These are phyloP conservation scores for Datura wrightii DNA, from an alignment of 257 asterid genomes.

Conservation along the genomic window DNA sequence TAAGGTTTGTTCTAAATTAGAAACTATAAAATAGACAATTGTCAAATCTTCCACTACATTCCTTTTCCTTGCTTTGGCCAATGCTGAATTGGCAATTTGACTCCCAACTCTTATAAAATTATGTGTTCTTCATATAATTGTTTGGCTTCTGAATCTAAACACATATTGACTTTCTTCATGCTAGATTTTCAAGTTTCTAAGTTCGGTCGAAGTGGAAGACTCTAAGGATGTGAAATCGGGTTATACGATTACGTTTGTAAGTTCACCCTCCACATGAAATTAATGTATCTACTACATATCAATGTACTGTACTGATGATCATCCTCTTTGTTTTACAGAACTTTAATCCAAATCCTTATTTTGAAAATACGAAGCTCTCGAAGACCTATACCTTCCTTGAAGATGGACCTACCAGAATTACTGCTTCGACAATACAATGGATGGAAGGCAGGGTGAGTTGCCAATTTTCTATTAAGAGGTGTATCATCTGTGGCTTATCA, in stretches of 20 bases:
- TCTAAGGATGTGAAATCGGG: slow-evolving; percentile 93
- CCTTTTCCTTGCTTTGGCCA: neutral
- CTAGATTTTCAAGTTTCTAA: slow-evolving; percentile 84
- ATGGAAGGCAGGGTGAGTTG: slow-evolving; percentile 85
- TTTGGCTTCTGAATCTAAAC: neutral
- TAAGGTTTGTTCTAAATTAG: slow-evolving; percentile 13
- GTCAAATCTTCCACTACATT: slow-evolving; percentile 18
- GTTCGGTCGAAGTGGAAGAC: slow-evolving; percentile 89
- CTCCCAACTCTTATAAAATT: neutral
- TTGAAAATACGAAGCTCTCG: slow-evolving; percentile 78
- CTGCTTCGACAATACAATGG: slow-evolving; percentile 88
- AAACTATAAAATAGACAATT: neutral
- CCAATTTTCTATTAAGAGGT: neutral
- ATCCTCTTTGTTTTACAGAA: slow-evolving; percentile 48
- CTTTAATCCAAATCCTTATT: slow-evolving; percentile 83
- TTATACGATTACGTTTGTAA: slow-evolving; percentile 83
- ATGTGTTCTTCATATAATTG: neutral
- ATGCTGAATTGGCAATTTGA: neutral
- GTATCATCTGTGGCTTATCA: neutral
- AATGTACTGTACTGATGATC: neutral
- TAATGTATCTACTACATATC: slow-evolving; percentile 12
- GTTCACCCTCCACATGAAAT: slow-evolving; percentile 34
- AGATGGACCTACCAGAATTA: slow-evolving; percentile 79
- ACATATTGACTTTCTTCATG: slow-evolving; percentile 15
- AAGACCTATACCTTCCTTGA: slow-evolving; percentile 85